phyloP scores from a whole-genome alignment of 2,329 filamentous ascomycete genomes.

The Ophiostoma triangulosporum region DNA sequence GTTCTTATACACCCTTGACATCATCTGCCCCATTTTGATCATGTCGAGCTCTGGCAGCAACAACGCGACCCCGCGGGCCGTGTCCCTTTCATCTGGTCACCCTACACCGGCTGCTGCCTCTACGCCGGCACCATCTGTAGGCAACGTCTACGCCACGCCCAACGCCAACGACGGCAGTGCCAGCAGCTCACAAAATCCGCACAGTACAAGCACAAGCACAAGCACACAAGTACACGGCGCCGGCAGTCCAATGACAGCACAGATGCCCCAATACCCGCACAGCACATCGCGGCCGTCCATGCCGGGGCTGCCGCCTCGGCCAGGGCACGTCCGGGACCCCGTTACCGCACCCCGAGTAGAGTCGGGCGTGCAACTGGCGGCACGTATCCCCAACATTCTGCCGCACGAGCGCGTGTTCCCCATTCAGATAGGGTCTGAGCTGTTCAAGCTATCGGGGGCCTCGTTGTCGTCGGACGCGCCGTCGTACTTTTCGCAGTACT shows the following conservation, averaged over 20 bases:
- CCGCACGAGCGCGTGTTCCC: slow-evolving; percentile 62
- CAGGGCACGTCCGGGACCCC: not conserved
- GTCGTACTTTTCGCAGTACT: slow-evolving; percentile 93
- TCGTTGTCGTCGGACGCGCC: slow-evolving; percentile 70
- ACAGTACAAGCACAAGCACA: not conserved
- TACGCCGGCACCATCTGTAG: not conserved
- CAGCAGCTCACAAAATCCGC: not conserved
- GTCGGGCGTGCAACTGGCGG: not conserved
- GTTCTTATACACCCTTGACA: not conserved
- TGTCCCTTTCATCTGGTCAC: slow-evolving; percentile 1
- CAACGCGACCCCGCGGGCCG: slow-evolving; percentile 4
- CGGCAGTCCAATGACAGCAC: not conserved
- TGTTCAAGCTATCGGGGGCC: slow-evolving; percentile 61
- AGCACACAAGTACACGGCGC: not conserved
- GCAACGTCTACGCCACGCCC: not conserved
- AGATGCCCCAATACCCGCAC: not conserved
- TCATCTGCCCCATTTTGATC: not conserved
- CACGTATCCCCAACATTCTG: slow-evolving; percentile 39
- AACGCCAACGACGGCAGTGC: not conserved
- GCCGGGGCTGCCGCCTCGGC: not conserved
- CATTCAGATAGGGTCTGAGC: slow-evolving; percentile 57
- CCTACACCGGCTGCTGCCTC: slow-evolving; percentile 1
- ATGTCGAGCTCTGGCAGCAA: slow-evolving; percentile 4
- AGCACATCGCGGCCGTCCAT: not conserved
- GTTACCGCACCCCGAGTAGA: not conserved